These are phyloP conservation scores for Madurella mycetomatis DNA, from an alignment of 2,329 filamentous ascomycete species.

Conservation along the genomic window DNA sequence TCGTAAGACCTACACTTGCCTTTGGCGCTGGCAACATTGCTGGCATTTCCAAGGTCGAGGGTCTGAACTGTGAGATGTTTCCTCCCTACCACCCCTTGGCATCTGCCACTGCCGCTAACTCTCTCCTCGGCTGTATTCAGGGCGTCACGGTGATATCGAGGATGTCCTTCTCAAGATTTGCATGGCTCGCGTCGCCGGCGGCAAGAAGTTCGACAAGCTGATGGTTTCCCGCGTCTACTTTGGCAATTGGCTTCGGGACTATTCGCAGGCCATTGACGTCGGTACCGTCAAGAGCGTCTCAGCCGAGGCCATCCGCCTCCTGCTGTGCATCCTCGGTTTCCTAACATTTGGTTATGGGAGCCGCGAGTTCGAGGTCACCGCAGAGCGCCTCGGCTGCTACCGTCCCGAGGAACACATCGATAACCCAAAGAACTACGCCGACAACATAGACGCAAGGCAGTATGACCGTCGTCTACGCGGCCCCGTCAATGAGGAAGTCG, in stretches of 20 bases:
- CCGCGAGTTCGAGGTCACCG: conserved; percentile 79
- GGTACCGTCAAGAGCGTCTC: conserved; percentile 88
- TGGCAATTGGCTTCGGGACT: conserved; percentile 91
- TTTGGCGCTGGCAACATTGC: conserved; percentile 91
- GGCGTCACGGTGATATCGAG: conserved; percentile 89
- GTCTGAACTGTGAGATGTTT: conserved; percentile 64
- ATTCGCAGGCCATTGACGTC: conserved; percentile 90
- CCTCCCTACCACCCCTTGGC: not conserved
- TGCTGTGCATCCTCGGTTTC: conserved; percentile 86
- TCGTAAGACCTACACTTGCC: conserved; percentile 65
- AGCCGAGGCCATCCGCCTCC: conserved; percentile 82
- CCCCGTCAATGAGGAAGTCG: conserved; percentile 71
- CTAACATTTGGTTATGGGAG: conserved; percentile 82
- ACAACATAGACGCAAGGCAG: conserved; percentile 77
- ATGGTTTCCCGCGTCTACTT: conserved; percentile 89
- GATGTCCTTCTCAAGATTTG: conserved; percentile 73
- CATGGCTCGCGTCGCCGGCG: conserved; percentile 57
- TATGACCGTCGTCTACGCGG: conserved; percentile 79
- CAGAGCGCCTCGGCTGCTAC: conserved; percentile 74
- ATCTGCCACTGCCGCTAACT: conserved; percentile 16
- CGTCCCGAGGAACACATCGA: conserved; percentile 78
- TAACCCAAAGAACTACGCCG: conserved; percentile 76
- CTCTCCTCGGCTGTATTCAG: conserved; percentile 32
- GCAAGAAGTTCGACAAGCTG: conserved; percentile 84
- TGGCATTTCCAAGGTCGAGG: conserved; percentile 73